Base-by-base conservation (phyloP, 192 early-diverging fungal genomes). In the Obelidium mucronatum region DNA sequence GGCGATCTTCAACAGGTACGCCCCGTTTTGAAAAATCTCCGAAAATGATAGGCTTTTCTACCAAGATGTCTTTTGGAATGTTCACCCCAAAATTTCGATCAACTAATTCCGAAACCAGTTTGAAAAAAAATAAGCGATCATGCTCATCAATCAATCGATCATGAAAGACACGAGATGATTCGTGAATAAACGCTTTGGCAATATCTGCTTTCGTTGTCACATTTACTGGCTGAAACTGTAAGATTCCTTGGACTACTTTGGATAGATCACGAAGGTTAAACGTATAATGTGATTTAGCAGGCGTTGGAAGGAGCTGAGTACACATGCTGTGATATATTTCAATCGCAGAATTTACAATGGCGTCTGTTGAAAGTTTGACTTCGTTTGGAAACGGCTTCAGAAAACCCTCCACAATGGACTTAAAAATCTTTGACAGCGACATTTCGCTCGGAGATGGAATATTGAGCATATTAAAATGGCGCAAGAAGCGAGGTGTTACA, bases 311-410 rank as follows among this genome's bases (percentile, higher is more conserved):
- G 56, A 89, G 70, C 68, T 89, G 85, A 5, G 82, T 83, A 66
- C 84, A 85, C 88, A 89, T 89, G 26, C 82, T 75, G n/a, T 86
- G 80, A 67, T 89, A 89, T 39, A 89, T 87, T 59, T 89, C 86
- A 24, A 88, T 88, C 2, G 83, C 76, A 2, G 84, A 86, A 51
- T 83, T 85, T 51, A 89, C 84, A 65, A 89, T 85, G 5, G 86
- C 84, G 28, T 89, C 88, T 19, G 81, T 69, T 28, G 78, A 72
- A 11, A 63, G 17, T 52, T 75, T 79, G 15, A 89, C 84, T 33
- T 89, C 88, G 2, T 84, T 35, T 0, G 78, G 40, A 67, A 89
- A 89, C 15, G 81, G 79, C 26, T 85, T 87, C 11, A 89, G 64
- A 67, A 89, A 89, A 1, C 88, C 88, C 67, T 89, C 88, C 0